Conservation (phyloP, 441 rosid genomes). For the Oxalis stricta region DNA sequence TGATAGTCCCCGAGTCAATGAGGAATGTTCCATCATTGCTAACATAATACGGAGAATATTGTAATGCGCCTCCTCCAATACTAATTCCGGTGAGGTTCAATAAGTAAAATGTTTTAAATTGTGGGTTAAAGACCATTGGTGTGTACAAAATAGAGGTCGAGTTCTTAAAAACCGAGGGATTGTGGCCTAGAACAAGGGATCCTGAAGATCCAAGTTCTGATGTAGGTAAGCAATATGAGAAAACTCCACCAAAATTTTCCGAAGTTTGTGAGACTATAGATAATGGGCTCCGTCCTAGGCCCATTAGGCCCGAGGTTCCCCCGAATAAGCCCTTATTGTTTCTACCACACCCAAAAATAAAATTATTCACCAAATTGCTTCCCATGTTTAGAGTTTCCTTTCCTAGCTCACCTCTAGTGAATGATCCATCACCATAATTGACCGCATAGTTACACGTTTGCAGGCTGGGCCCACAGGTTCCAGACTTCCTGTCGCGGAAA, state of each 20-base stretch:
- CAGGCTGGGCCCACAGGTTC: slow-evolving; percentile 28
- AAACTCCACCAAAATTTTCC: slow-evolving; percentile 43
- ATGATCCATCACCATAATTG: slow-evolving; percentile 84
- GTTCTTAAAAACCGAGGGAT: slow-evolving; percentile 48
- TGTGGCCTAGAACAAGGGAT: slow-evolving; percentile 53
- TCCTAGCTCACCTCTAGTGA: slow-evolving; percentile 64
- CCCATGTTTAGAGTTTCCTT: slow-evolving; percentile 44
- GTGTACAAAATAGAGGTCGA: slow-evolving; percentile 54
- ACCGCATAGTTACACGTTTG: slow-evolving; percentile 50
- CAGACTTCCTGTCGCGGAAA: slow-evolving; percentile 32
- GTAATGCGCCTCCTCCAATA: slow-evolving; percentile 42
- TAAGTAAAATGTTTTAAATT: slow-evolving; percentile 58
- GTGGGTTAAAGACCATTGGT: slow-evolving; percentile 42
- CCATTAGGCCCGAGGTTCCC: slow-evolving; percentile 81
- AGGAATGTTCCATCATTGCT: slow-evolving; percentile 36
- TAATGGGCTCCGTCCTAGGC: slow-evolving; percentile 62
- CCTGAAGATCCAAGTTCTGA: slow-evolving; percentile 55
- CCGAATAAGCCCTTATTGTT: slow-evolving; percentile 71
- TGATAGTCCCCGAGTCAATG: slow-evolving; percentile 85
- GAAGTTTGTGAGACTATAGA: slow-evolving; percentile 63
- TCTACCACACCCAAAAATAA: slow-evolving; percentile 75
- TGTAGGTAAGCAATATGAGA: slow-evolving; percentile 83
- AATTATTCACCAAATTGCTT: slow-evolving; percentile 19
- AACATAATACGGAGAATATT: slow-evolving; percentile 25
- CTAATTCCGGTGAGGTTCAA: slow-evolving; percentile 60